A percentile compares a stretch with the other conserved stretches of the same genome.
Conservation (phyloP, 148 eudicot genomes). For the Euryodendron excelsum region DNA sequence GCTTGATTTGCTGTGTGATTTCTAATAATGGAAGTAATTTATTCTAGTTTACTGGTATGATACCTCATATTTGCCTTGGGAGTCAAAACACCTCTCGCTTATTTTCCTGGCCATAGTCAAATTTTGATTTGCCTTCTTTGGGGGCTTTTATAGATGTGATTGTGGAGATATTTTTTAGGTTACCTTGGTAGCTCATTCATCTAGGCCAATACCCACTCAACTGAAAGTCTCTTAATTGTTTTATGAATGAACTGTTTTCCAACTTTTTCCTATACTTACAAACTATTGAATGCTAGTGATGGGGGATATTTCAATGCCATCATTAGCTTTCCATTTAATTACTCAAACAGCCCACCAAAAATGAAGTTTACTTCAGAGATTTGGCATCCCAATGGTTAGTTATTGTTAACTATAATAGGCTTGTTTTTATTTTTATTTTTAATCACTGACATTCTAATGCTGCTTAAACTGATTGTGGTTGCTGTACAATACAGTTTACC, state of each 20-base stretch:
- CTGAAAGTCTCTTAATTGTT: background rate
- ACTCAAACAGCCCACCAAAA: conserved; percentile 70
- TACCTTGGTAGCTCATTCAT: background rate
- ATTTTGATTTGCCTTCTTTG: background rate
- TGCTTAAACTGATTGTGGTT: background rate
- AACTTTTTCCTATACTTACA: background rate
- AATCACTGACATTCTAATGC: background rate
- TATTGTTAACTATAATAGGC: background rate
- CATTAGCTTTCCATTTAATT: conserved; percentile 68
- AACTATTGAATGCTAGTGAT: conserved; percentile 38
- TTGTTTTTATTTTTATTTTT: too few species aligned
- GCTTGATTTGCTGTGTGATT: background rate
- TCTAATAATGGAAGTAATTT: background rate
- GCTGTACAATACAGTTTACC: conserved; percentile 30
- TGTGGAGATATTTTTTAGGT: background rate
- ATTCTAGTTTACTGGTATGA: background rate
- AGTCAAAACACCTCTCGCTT: background rate
- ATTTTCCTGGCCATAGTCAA: background rate
- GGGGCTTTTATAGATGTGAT: background rate
- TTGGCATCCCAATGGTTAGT: conserved; percentile 84
- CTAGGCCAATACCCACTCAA: background rate
- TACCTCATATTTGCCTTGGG: background rate
- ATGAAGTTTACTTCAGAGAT: conserved; percentile 72
- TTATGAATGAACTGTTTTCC: background rate
- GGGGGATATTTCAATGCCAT: conserved; percentile 78